A percentile compares a stretch with the other conserved stretches of the same genome.
Conservation (phyloP, 805 yeast species). For the Brettanomyces anomalus region DNA sequence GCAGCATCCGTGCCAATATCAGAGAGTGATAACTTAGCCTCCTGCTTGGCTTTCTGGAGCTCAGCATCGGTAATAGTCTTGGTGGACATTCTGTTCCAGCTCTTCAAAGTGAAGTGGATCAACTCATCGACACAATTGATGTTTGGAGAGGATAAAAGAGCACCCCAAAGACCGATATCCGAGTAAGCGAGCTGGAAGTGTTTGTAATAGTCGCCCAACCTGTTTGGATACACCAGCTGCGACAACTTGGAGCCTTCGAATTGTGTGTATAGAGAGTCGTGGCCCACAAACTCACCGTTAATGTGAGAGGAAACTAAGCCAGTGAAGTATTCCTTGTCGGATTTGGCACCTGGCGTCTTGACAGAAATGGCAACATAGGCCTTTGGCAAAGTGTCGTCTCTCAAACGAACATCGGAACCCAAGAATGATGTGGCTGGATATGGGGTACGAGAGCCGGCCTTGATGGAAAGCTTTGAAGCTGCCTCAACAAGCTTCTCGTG, state of each 20-base stretch:
- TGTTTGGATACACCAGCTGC: constrained; percentile 60
- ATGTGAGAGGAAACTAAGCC: constrained; percentile 67
- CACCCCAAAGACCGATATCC: constrained; percentile 82
- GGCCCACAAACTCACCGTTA: constrained; percentile 46
- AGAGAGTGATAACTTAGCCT: constrained; percentile 57
- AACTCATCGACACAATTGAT: constrained; percentile 60
- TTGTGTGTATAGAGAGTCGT: constrained; percentile 45
- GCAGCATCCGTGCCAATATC: constrained; percentile 35
- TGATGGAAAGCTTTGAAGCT: constrained; percentile 42
- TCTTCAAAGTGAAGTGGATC: constrained; percentile 71
- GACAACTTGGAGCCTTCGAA: constrained; percentile 63
- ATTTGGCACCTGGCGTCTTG: constrained; percentile 50
- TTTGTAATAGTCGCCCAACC: constrained; percentile 59
- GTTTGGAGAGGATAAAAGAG: constrained; percentile 56
- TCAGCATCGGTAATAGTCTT: constrained; percentile 65
- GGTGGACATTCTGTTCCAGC: constrained; percentile 79
- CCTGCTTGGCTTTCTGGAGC: constrained; percentile 68
- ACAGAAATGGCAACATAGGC: constrained; percentile 74
- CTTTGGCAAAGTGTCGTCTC: constrained; percentile 80
- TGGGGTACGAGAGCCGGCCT: constrained; percentile 42
- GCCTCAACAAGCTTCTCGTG: constrained; percentile 65
- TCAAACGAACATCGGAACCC: constrained; percentile 80
- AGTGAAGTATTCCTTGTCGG: constrained; percentile 56
- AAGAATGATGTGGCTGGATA: constrained; percentile 54
- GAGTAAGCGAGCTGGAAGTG: constrained; percentile 69